phyloP scores from a whole-genome alignment of 2,329 filamentous ascomycete genomes.

The Claviceps africana region DNA sequence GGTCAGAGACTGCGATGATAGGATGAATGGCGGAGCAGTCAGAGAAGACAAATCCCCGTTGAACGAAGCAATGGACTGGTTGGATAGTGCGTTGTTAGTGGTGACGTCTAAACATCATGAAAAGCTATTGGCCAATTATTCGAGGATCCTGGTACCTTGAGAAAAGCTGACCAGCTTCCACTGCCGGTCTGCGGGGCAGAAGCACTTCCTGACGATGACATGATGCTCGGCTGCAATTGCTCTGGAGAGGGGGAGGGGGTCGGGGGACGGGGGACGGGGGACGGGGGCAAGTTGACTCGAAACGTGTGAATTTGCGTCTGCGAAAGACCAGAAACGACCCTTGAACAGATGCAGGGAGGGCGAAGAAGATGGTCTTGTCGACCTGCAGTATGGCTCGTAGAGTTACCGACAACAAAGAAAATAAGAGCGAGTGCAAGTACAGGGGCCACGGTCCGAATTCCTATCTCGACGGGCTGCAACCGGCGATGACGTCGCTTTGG shows the following conservation, averaged over 20 bases:
- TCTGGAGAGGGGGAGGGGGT: not conserved
- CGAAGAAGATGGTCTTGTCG: not conserved
- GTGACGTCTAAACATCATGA: not conserved
- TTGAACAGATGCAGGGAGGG: not conserved
- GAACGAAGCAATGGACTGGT: constrained; percentile 62
- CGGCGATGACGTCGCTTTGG: constrained; percentile 1
- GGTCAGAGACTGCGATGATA: constrained; percentile 62
- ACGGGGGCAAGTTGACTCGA: no score
- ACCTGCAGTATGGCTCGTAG: not conserved
- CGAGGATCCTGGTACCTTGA: constrained; percentile 27
- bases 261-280: not conserved
- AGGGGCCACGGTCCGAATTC: not conserved
- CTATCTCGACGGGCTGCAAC: not conserved
- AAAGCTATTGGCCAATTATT: not conserved
- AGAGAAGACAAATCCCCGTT: constrained; percentile 69
- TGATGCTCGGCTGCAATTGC: constrained; percentile 8
- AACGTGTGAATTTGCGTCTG: not conserved
- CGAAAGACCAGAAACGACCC: not conserved
- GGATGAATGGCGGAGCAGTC: constrained; percentile 70
- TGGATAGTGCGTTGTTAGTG: not conserved
- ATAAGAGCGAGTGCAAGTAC: not conserved
- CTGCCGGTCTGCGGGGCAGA: constrained; percentile 24
- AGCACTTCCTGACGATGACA: constrained; percentile 17
- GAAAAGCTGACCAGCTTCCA: constrained; percentile 37
- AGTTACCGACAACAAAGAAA: not conserved